Base-by-base conservation (phyloP, 495 filamentous ascomycete genomes). In the Podospora pseudocomata region DNA sequence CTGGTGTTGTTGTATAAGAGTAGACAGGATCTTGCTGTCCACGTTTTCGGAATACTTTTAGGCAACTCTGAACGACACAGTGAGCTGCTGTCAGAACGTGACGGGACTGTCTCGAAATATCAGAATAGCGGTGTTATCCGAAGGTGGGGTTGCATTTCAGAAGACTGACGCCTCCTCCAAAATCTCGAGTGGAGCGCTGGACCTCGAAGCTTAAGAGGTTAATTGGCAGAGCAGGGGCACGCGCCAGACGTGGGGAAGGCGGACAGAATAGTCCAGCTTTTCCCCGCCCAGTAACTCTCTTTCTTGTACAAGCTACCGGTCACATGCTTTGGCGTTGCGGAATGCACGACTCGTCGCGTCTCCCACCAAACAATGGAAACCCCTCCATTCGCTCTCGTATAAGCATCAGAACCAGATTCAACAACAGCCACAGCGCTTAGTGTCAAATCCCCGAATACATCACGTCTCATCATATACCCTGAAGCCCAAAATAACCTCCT, bases 281-380 rank as follows among this genome's bases (percentile, higher is more conserved):
- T 49, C 15, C 39, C 2, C 15, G 2, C 6, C 0, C 0, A 49
- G 15, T 26, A 4, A 59, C 4, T 6, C 56, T 6, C 5, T 62
- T 28, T 62, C 26, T 27, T 62, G 60, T 62, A 16, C 1, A 5
- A n/a, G 11, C 55, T 4, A n/a, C 6, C 34, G 18, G 72, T 74
- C 72, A 74, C 70, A 65, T 74, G 72, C 58, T 74, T 69, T 74
- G 70, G 72, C 70, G 72, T 74, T 59, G 57, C n/a, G 32, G 7
- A 23, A n/a, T 18, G 26, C 39, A 49, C 39, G 39, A 49, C 39
- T 49, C 39, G 39, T 49, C 59, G 23, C 23, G 20, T 61, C 27
- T 61, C 19, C 16, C 57, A 2, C 16, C 32, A 62, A 16, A 32
- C 34, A 30, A 23, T 23, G 23, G 23, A 23, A 60, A 16, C 65